Base-by-base conservation (phyloP, 768 basidiomycete genomes). In the Megacollybia marginata region DNA sequence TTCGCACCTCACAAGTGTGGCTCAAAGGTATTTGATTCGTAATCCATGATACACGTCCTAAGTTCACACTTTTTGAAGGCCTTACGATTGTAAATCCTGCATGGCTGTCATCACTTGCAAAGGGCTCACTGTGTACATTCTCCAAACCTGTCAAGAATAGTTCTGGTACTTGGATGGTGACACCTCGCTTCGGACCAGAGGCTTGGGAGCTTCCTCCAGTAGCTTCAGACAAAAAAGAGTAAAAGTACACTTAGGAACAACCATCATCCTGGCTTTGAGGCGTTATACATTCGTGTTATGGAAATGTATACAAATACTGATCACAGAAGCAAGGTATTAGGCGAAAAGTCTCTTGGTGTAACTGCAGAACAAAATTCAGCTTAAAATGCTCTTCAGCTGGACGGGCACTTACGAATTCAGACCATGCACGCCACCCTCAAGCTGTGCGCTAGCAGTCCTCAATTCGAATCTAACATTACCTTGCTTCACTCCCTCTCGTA, bases 391-490 rank as follows among this genome's bases (percentile, higher is more conserved):
- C 18, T 40, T 40, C 38, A 8, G 5, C 15, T 8, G 18, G 18
- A 40, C 13, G 18, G 8, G 15, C 54, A 82, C 85, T 76, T 69
- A 95, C 80, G 91, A 94, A 71, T 97, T 90, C 53, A 97, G 68
- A 5, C 94, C 93, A 72, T 96, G 92, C 10, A 97, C 94, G 40
- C 91, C 91, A 45, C 95, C 95, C 68, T 96, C 95, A 35, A 94
- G 76, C 71, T 97, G 95, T 9, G 94, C 94, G 57, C 88, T 92
- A 9, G 93, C 88, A 2, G 94, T 97, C 62, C 95, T 79, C 61
- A 95, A 63, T 74, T 98, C 94, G 59, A 95, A 98, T 52, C 93
- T 69, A 16, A 96, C 88, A 28, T 62, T 67, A 13, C 91, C 90
- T 2, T 65, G 69, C 32, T 60, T 64, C 1, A 90, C 92, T 2